These are phyloP conservation scores for Geosmithia flava DNA, from an alignment of 2,329 filamentous ascomycete species.

Conservation along the genomic window DNA sequence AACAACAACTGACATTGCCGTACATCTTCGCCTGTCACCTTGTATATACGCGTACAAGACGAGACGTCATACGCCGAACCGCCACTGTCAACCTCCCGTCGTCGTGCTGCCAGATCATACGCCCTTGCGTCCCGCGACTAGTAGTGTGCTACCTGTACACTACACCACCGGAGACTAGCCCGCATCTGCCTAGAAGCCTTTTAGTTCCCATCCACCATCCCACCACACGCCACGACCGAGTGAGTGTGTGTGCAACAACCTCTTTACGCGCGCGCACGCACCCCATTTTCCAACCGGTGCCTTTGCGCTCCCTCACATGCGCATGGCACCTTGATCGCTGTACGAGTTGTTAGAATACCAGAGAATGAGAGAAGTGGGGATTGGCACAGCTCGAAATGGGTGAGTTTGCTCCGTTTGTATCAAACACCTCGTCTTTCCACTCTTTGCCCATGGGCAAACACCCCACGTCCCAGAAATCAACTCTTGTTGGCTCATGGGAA, in stretches of 20 bases:
- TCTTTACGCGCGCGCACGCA: too few relatives aligned
- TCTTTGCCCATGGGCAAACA: too few relatives aligned
- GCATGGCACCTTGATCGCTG: neutral
- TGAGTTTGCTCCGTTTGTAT: constrained; percentile 4
- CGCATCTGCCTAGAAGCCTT: neutral
- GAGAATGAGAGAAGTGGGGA: neutral
- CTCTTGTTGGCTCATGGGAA: neutral
- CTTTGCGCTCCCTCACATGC: neutral
- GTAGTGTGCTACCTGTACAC: neutral
- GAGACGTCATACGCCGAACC: neutral
- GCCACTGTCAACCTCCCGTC: too few relatives aligned
- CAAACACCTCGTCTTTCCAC: too few relatives aligned
- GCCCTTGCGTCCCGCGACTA: neutral
- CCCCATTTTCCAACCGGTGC: neutral
- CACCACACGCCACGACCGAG: neutral
- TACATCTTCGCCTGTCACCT: too few relatives aligned
- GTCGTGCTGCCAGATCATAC: neutral
- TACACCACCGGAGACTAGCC: neutral
- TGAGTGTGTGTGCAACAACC: neutral
- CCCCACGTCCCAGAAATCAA: neutral
- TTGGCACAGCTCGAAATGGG: constrained; percentile 9
- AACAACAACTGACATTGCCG: too few relatives aligned
- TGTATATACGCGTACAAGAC: neutral
- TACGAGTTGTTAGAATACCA: neutral
- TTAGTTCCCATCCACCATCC: neutral